Conservation (phyloP, 2,329 filamentous ascomycete species). For the Mariannaea elegans region DNA sequence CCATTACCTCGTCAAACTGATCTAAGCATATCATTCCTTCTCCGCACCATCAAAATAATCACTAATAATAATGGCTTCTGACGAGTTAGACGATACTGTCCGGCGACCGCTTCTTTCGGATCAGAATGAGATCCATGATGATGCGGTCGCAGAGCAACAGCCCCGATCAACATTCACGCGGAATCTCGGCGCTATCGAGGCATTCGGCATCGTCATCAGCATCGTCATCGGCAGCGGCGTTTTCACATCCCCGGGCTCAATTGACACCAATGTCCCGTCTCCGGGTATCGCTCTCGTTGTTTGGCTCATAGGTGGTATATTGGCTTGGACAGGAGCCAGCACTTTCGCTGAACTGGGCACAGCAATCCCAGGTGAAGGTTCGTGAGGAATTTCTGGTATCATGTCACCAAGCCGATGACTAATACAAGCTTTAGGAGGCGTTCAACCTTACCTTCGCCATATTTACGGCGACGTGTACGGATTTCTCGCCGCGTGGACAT, state of each 20-base stretch:
- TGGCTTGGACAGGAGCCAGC: slow-evolving; percentile 71
- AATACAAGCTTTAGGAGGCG: slow-evolving; percentile 53
- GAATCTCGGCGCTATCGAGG: slow-evolving; percentile 58
- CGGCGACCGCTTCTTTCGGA: slow-evolving; percentile 30
- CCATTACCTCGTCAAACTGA: neutral
- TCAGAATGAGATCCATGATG: slow-evolving; percentile 8
- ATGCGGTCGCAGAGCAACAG: slow-evolving; percentile 10
- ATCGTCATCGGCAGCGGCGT: slow-evolving; percentile 72
- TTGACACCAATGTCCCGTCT: slow-evolving; percentile 71
- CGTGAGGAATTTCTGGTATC: slow-evolving; percentile 10
- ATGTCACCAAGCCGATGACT: neutral
- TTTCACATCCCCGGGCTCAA: slow-evolving; percentile 70
- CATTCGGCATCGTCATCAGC: slow-evolving; percentile 68
- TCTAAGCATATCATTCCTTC: neutral
- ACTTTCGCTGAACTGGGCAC: slow-evolving; percentile 71
- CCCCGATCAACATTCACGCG: slow-evolving; percentile 46
- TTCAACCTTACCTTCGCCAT: slow-evolving; percentile 69
- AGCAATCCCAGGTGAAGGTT: slow-evolving; percentile 68
- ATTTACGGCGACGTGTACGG: slow-evolving; percentile 69
- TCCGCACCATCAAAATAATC: neutral
- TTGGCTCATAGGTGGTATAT: slow-evolving; percentile 68
- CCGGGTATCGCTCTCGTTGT: slow-evolving; percentile 65
- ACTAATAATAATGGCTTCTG: slow-evolving; percentile 23
- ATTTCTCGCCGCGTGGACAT: slow-evolving; percentile 72
- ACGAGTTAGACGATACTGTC: slow-evolving; percentile 8